These are phyloP conservation scores for Strobilomyces dryophilus DNA, from an alignment of 768 basidiomycete species.

Conservation along the genomic window DNA sequence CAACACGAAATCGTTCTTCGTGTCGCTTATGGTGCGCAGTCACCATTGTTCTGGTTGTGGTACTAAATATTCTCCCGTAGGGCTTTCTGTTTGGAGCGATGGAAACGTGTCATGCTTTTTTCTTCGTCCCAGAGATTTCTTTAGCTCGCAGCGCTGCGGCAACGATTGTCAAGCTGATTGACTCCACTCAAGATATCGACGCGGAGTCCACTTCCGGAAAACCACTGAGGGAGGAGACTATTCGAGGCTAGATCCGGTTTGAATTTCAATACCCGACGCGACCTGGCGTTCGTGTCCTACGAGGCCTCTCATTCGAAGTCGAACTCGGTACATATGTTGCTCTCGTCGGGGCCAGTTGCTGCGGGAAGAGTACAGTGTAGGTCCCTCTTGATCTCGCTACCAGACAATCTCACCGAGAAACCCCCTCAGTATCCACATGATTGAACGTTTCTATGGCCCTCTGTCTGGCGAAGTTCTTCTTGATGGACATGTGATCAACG, in stretches of 20 bases:
- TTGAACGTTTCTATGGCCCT: conserved; percentile 87
- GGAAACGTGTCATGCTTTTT: no score
- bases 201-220: no score
- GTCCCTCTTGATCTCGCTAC: conserved; percentile 19
- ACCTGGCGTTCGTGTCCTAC: conserved; percentile 77
- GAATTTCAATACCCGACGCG: conserved; percentile 92
- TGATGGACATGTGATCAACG: conserved; percentile 70
- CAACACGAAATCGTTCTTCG: no score
- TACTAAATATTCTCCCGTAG: conserved; percentile 39
- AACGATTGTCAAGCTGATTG: no score
- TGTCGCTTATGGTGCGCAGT: no score
- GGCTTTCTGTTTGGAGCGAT: no score
- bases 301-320: conserved; percentile 65
- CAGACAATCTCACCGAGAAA: not conserved
- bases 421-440: conserved; percentile 30
- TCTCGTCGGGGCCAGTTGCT: conserved; percentile 34
- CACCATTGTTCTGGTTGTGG: no score
- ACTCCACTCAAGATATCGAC: conserved; percentile 16
- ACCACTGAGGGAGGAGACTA: not conserved
- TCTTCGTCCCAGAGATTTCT: no score
- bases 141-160: no score
- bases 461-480: conserved; percentile 66
- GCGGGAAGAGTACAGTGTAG: conserved; percentile 68
- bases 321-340: conserved; percentile 72
- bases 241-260: conserved; percentile 65